Conservation (phyloP, 306 rosid species). For the Sicyos edulis region DNA sequence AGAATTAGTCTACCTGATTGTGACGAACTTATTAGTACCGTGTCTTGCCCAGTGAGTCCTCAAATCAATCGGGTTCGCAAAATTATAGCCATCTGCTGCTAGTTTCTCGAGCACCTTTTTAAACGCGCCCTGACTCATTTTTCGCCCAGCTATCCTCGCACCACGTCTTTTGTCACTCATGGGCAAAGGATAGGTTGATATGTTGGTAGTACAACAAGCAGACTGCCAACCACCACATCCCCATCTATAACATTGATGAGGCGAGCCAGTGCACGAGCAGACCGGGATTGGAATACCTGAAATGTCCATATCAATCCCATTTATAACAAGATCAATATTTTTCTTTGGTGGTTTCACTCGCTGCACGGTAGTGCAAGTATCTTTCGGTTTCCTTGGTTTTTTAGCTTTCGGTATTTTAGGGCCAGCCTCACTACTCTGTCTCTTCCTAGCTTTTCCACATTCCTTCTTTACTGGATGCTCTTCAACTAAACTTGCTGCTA, state of each 20-base stretch:
- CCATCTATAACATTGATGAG: slow-evolving; percentile 97
- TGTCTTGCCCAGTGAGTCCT: slow-evolving; percentile 97
- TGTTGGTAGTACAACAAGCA: slow-evolving; percentile 88
- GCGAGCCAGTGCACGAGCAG: slow-evolving; percentile 84
- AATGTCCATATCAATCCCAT: slow-evolving; percentile 81
- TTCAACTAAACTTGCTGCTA: slow-evolving; percentile 40
- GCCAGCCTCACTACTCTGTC: slow-evolving; percentile 56
- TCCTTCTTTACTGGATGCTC: slow-evolving; percentile 57
- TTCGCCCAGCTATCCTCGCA: slow-evolving; percentile 96
- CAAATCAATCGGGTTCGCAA: slow-evolving; percentile 84
- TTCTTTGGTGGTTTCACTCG: slow-evolving; percentile 71
- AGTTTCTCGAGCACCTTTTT: slow-evolving; percentile 97
- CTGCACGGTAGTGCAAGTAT: slow-evolving; percentile 49
- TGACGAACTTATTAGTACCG: slow-evolving; percentile 98
- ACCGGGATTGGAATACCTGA: slow-evolving; percentile 89
- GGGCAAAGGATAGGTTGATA: slow-evolving; percentile 87
- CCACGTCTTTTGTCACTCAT: slow-evolving; percentile 98
- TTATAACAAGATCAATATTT: slow-evolving; percentile 75
- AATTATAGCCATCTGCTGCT: slow-evolving; percentile 92
- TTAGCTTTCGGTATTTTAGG: slow-evolving; percentile 63
- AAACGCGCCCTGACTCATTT: slow-evolving; percentile 99
- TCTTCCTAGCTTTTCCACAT: slow-evolving; percentile 55
- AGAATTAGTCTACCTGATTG: slow-evolving; percentile 70
- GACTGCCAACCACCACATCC: slow-evolving; percentile 99
- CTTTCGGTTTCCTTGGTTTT: slow-evolving; percentile 78